These are phyloP conservation scores for Colletotrichum scovillei DNA, from an alignment of 2,329 filamentous ascomycete species.

Conservation along the genomic window DNA sequence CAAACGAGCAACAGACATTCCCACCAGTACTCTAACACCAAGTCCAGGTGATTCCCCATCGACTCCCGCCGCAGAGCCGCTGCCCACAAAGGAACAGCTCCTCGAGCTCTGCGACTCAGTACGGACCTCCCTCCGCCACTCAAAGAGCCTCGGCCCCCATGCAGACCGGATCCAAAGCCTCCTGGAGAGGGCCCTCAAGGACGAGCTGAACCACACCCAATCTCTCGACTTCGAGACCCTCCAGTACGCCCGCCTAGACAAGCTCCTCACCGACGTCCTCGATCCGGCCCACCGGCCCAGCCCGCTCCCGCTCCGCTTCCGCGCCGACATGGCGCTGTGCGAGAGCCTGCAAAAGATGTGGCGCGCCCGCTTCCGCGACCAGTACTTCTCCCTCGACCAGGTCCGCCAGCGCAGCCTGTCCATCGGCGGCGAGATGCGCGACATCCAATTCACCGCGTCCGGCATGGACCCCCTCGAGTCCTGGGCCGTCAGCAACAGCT, in stretches of 20 bases:
- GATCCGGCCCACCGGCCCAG: conserved; percentile 43
- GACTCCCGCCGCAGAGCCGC: conserved; percentile 5
- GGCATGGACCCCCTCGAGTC: conserved; percentile 44
- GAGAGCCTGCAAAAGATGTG: conserved; percentile 55
- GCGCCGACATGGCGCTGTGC: conserved; percentile 49
- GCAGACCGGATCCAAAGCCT: conserved; percentile 52
- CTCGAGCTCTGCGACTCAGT: conserved; percentile 56
- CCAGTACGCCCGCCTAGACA: conserved; percentile 52
- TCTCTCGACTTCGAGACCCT: conserved; percentile 53
- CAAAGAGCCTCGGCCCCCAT: conserved; percentile 45
- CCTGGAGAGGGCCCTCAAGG: conserved; percentile 50
- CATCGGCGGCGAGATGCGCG: conserved; percentile 51
- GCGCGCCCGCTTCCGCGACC: conserved; percentile 56
- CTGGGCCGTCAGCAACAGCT: conserved; percentile 49
- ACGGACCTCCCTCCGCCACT: conserved; percentile 47
- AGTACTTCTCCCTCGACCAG: conserved; percentile 59
- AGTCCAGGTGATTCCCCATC: conserved; percentile 8
- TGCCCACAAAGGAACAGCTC: conserved; percentile 37
- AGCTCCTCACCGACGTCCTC: conserved; percentile 54
- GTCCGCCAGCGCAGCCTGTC: conserved; percentile 50
- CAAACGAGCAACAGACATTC: neutral
- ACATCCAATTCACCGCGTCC: conserved; percentile 51
- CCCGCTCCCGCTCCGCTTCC: conserved; percentile 44
- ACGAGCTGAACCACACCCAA: conserved; percentile 49
- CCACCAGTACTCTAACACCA: neutral